Evolutionary conservation across 1,284 basidiomycete species (phyloP).

Genomic region (Clitocybe nebularis): DNA sequence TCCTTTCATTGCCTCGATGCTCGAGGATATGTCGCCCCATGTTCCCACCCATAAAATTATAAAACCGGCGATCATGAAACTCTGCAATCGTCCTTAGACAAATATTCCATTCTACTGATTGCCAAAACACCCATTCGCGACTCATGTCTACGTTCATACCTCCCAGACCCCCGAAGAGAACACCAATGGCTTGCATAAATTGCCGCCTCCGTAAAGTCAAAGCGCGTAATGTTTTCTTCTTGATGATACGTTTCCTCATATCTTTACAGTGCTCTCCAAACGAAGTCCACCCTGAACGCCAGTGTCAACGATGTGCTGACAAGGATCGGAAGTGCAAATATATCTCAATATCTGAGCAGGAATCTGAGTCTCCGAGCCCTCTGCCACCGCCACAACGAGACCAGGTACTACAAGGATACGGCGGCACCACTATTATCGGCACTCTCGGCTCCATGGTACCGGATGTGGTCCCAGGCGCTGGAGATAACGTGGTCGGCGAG

Average conservation of each 20-base stretch:
- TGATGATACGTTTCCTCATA: not conserved
- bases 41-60: not conserved
- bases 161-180: conserved; percentile 29
- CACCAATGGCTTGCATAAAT: conserved; percentile 46
- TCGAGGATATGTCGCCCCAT: not conserved
- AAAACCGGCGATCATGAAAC: not conserved
- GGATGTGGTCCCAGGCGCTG: no score
- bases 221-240: conserved; percentile 25
- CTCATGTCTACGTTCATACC: not conserved
- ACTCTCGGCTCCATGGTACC: no score
- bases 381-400: not conserved
- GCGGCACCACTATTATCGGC: not conserved
- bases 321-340: conserved; percentile 12
- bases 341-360: conserved; percentile 11
- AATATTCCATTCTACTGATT: not conserved
- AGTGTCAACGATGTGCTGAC: conserved; percentile 17
- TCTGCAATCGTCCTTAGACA: no score
- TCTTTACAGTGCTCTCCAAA: conserved; percentile 23
- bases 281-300: conserved; percentile 1
- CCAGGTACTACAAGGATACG: not conserved
- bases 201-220: conserved; percentile 54
- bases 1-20: no score
- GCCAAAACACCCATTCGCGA: not conserved
- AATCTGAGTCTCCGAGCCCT: conserved; percentile 6
- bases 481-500: no score